phyloP scores from a whole-genome alignment of 345 rosid species.

The Cochlearia excelsa region DNA sequence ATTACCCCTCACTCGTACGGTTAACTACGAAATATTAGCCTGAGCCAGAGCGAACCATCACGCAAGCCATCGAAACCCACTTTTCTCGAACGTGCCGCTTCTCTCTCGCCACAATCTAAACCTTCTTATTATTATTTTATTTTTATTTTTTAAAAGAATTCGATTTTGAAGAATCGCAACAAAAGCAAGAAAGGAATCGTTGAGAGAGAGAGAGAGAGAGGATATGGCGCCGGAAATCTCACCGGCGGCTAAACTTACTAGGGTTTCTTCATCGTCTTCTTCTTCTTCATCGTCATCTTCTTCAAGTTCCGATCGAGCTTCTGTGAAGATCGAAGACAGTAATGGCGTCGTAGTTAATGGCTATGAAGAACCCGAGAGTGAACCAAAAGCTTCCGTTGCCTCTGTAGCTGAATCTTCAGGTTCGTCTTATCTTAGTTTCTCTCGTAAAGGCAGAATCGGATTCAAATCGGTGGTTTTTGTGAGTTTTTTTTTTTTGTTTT shows the following conservation, averaged over 20 bases:
- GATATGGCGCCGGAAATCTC: constrained; percentile 46
- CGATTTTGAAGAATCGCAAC: background rate
- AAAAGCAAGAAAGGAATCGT: constrained; percentile 33
- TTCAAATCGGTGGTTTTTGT: background rate
- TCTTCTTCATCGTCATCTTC: constrained; percentile 32
- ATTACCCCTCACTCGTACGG: constrained; percentile 22
- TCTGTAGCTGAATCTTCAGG: constrained; percentile 44
- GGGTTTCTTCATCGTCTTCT: constrained; percentile 20
- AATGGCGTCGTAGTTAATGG: constrained; percentile 35
- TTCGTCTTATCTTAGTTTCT: constrained; percentile 9
- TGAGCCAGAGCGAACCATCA: constrained; percentile 25
- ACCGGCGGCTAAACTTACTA: constrained; percentile 42
- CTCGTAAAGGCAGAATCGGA: background rate
- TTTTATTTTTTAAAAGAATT: too few species aligned
- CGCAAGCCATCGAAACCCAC: constrained; percentile 29
- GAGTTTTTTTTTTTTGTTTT: background rate
- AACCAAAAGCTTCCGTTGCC: constrained; percentile 29
- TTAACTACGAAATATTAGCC: constrained; percentile 21
- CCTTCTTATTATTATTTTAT: background rate
- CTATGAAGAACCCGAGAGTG: constrained; percentile 34
- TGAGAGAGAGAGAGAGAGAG: constrained; percentile 23
- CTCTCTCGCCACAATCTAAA: background rate
- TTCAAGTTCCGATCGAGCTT: constrained; percentile 41
- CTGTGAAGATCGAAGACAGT: constrained; percentile 42
- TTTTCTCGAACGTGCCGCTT: constrained; percentile 33